These are phyloP conservation scores for Boletus rubescentipes DNA, from an alignment of 768 basidiomycete genomes.

Conservation along the genomic window DNA sequence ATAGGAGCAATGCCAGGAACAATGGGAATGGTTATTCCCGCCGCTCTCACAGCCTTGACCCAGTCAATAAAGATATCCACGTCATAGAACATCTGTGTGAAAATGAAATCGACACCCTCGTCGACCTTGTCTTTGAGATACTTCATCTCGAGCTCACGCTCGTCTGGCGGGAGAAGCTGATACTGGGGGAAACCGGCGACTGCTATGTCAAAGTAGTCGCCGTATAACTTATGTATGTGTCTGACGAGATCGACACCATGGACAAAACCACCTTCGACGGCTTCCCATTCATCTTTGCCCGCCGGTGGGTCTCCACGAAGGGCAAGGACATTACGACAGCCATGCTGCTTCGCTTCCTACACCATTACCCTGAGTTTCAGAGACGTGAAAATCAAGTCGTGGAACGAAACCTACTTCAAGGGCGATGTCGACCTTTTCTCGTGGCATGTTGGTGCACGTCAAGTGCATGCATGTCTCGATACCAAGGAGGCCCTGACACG, in stretches of 20 bases:
- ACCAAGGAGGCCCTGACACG: slow-evolving; percentile 89
- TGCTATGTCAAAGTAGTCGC: slow-evolving; percentile 93
- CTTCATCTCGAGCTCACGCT: slow-evolving; percentile 74
- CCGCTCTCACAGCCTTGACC: slow-evolving; percentile 80
- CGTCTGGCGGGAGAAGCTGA: slow-evolving; percentile 67
- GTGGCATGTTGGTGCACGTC: slow-evolving; percentile 99
- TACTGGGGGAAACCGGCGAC: slow-evolving; percentile 92
- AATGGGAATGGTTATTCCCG: slow-evolving; percentile 86
- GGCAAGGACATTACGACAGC: slow-evolving; percentile 91
- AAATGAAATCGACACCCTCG: slow-evolving; percentile 88
- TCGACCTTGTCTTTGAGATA: slow-evolving; percentile 92
- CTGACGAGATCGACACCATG: slow-evolving; percentile 91
- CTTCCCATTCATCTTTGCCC: slow-evolving; percentile 89
- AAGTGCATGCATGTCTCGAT: slow-evolving; percentile 98
- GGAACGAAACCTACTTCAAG: slow-evolving; percentile 60
- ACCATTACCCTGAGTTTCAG: slow-evolving; percentile 2
- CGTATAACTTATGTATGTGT: slow-evolving; percentile 81
- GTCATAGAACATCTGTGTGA: slow-evolving; percentile 99
- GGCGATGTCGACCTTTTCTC: slow-evolving; percentile 90
- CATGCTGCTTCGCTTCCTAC: slow-evolving; percentile 85
- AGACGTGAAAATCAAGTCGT: background rate
- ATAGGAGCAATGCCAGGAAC: slow-evolving; percentile 95
- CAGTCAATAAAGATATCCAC: slow-evolving; percentile 87
- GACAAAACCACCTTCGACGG: slow-evolving; percentile 85
- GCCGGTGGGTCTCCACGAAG: slow-evolving; percentile 90